Evolutionary conservation across 352 stramenopile genomes (phyloP).

Genomic region (Halophytophthora batemanensis): DNA sequence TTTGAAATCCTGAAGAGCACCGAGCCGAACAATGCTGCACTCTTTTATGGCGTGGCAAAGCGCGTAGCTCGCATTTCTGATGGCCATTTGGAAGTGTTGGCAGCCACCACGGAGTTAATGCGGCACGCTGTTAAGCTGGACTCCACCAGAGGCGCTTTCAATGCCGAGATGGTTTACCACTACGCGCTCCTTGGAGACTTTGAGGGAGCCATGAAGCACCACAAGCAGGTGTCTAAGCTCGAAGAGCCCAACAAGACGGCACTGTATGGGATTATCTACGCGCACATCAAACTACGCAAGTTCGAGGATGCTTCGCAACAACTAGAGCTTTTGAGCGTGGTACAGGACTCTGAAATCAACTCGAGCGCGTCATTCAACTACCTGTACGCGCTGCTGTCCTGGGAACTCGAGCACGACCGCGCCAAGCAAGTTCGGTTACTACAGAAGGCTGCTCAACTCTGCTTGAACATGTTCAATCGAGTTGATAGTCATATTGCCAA

Average conservation of each 20-base stretch:
- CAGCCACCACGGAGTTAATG: constrained; percentile 66
- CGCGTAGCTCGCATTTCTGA: constrained; percentile 67
- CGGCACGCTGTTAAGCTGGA: constrained; percentile 66
- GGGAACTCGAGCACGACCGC: constrained; percentile 72
- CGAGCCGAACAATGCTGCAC: constrained; percentile 64
- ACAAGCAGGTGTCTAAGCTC: constrained; percentile 82
- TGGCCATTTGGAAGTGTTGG: constrained; percentile 59
- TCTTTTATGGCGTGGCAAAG: constrained; percentile 62
- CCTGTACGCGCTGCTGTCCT: constrained; percentile 83
- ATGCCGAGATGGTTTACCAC: constrained; percentile 79
- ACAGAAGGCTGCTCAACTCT: constrained; percentile 71
- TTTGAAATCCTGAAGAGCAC: constrained; percentile 64
- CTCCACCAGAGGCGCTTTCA: constrained; percentile 57
- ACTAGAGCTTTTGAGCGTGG: constrained; percentile 90
- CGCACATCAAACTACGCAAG: constrained; percentile 86
- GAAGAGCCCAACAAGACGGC: constrained; percentile 87
- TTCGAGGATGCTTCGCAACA: constrained; percentile 90
- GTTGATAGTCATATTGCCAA: constrained; percentile 47
- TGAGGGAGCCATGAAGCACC: constrained; percentile 76
- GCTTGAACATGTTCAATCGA: constrained; percentile 81
- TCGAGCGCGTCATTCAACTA: constrained; percentile 79
- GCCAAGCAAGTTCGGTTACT: constrained; percentile 68
- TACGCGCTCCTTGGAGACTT: constrained; percentile 72
- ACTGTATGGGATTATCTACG: constrained; percentile 91
- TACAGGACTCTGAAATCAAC: constrained; percentile 81